A percentile compares a stretch with the other conserved stretches of the same genome.
Evolutionary conservation across 2,329 filamentous ascomycete genomes (phyloP).

Genomic region (Beauveria caledonica): DNA sequence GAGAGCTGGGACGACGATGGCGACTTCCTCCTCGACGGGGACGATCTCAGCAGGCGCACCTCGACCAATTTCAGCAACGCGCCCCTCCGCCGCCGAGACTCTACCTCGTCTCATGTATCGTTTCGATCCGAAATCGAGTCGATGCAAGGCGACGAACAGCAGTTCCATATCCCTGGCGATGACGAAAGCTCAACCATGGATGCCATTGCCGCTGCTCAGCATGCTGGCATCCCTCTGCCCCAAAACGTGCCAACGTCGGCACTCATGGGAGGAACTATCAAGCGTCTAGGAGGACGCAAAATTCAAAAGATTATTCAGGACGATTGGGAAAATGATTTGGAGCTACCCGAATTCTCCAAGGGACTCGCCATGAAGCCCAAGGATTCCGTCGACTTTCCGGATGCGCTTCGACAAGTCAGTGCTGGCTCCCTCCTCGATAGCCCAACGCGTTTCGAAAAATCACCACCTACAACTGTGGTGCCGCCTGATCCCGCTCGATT

Average conservation of each 20-base stretch:
- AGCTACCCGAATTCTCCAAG: slow-evolving; percentile 52
- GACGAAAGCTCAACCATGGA: slow-evolving; percentile 78
- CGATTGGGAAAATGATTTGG: slow-evolving; percentile 75
- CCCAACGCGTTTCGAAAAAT: slow-evolving; percentile 35
- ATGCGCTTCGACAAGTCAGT: slow-evolving; percentile 59
- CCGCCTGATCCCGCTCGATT: slow-evolving; percentile 14
- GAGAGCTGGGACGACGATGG: slow-evolving; percentile 72
- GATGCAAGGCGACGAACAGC: slow-evolving; percentile 70
- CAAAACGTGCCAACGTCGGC: slow-evolving; percentile 81
- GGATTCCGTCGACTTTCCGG: slow-evolving; percentile 55
- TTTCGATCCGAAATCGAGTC: slow-evolving; percentile 77
- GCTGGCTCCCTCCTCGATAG: slow-evolving; percentile 45
- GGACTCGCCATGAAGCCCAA: slow-evolving; percentile 57
- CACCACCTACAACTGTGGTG: slow-evolving; percentile 18
- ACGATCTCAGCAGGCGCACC: slow-evolving; percentile 54
- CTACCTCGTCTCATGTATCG: slow-evolving; percentile 73
- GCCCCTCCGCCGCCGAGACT: slow-evolving; percentile 55
- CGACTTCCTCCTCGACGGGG: slow-evolving; percentile 61
- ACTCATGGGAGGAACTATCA: slow-evolving; percentile 85
- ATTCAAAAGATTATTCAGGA: slow-evolving; percentile 66
- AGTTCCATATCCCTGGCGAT: slow-evolving; percentile 74
- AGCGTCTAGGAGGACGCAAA: slow-evolving; percentile 70
- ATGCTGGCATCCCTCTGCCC: slow-evolving; percentile 86
- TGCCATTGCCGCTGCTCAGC: slow-evolving; percentile 79
- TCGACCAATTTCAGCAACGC: slow-evolving; percentile 36